Conservation (phyloP, 768 basidiomycete genomes). For the Arthromyces matolae region DNA sequence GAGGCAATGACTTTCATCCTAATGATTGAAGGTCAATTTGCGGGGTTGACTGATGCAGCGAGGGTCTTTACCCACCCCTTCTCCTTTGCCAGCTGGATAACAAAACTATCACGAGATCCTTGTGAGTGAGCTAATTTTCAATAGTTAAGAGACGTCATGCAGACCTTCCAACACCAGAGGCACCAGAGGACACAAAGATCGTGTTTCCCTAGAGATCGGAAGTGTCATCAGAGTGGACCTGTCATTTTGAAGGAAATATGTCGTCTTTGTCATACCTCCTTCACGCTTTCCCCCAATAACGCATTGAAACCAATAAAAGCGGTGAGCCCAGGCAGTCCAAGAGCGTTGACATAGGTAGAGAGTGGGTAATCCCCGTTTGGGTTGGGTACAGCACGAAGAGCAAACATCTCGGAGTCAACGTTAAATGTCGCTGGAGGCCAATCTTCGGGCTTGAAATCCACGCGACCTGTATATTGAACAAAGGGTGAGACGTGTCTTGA, state of each 20-base stretch:
- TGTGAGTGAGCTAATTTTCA: background rate
- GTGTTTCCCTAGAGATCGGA: constrained; percentile 23
- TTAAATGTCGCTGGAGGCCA: constrained; percentile 14
- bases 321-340: constrained; percentile 23
- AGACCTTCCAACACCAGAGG: constrained; percentile 31
- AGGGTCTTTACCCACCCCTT: constrained; percentile 30
- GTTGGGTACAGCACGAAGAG: constrained; percentile 11
- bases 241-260: too few species aligned
- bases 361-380: constrained; percentile 2
- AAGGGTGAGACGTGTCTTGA: too few species aligned
- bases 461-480: constrained; percentile 14
- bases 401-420: constrained; percentile 16
- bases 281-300: constrained; percentile 23
- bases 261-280: constrained; percentile 33
- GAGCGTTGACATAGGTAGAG: constrained; percentile 6
- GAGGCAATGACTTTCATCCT: constrained; percentile 53
- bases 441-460: constrained; percentile 7
- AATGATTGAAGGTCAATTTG: background rate
- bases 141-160: background rate
- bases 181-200: constrained; percentile 26
- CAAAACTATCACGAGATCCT: constrained; percentile 18
- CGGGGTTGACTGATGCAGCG: too few species aligned
- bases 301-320: constrained; percentile 29
- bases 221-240: too few species aligned
- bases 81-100: constrained; percentile 36